These are phyloP conservation scores for Penicillium sp. DNA, from an alignment of 2,329 filamentous ascomycete species.

Conservation along the genomic window DNA sequence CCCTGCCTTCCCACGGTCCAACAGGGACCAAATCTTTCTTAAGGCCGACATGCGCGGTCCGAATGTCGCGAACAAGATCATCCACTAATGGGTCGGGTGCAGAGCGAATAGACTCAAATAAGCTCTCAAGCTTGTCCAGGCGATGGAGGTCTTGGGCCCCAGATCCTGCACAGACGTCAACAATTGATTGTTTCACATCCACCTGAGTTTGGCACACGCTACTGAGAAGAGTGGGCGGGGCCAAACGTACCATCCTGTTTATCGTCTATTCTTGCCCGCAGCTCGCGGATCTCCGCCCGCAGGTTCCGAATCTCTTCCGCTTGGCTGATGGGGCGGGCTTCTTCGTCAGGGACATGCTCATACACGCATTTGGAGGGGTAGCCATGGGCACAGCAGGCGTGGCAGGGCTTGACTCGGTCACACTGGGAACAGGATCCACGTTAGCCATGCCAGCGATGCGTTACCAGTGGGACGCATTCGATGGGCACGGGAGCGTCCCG, in stretches of 20 bases:
- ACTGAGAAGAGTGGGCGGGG: not conserved
- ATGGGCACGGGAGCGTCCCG: constrained; percentile 11
- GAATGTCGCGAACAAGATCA: constrained; percentile 26
- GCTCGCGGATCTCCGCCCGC: constrained; percentile 28
- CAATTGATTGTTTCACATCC: not conserved
- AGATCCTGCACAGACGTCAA: constrained; percentile 10
- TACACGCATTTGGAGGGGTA: constrained; percentile 34
- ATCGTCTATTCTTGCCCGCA: constrained; percentile 22
- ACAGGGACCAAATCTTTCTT: constrained; percentile 14
- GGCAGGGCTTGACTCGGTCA: constrained; percentile 33
- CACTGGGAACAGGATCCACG: constrained; percentile 22
- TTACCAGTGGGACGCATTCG: constrained; percentile 2
- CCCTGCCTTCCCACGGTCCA: constrained; percentile 20
- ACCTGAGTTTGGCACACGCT: not conserved
- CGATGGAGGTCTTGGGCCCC: constrained; percentile 19
- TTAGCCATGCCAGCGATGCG: constrained; percentile 10
- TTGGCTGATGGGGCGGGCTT: constrained; percentile 29
- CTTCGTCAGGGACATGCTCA: constrained; percentile 28
- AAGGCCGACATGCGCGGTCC: constrained; percentile 16
- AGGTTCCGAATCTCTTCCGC: constrained; percentile 32
- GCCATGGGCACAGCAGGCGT: constrained; percentile 34
- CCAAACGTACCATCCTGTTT: constrained; percentile 18
- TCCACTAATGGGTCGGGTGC: constrained; percentile 27
- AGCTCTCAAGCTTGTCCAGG: constrained; percentile 25
- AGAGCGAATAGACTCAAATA: constrained; percentile 30